Percentiles rank a stretch among this genome's conserved stretches.
Evolutionary conservation across 2,329 filamentous ascomycete genomes (phyloP).

Genomic region (Botrytis deweyae): DNA sequence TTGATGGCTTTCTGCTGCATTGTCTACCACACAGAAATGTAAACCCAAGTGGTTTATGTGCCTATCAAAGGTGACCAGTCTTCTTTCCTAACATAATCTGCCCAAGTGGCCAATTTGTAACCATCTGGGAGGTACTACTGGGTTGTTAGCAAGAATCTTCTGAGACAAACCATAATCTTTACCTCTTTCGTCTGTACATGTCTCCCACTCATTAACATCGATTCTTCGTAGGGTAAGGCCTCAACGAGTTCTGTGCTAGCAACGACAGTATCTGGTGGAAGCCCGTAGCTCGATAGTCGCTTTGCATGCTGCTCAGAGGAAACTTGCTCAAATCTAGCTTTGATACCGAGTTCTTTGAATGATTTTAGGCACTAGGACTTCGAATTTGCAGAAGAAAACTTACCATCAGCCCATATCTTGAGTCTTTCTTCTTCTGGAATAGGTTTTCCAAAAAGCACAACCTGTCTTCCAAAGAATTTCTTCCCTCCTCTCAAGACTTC

Average conservation of each 20-base stretch:
- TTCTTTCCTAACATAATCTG: neutral
- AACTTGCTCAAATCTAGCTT: neutral
- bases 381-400: no score
- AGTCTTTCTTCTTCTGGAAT: neutral
- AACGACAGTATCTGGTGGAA: neutral
- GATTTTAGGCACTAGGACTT: neutral
- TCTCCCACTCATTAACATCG: neutral
- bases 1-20: neutral
- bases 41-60: neutral
- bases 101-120: neutral
- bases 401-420: neutral
- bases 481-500: neutral
- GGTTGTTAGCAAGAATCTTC: neutral
- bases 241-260: constrained; percentile 8
- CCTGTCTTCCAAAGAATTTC: constrained; percentile 1
- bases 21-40: neutral
- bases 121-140: neutral
- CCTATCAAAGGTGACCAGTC: neutral
- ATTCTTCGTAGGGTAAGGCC: neutral
- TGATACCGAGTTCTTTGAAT: neutral
- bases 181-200: constrained; percentile 4
- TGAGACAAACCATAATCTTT: neutral
- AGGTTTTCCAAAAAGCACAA: neutral
- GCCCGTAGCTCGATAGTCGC: neutral
- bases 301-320: neutral